These are phyloP conservation scores for Zygosaccharomyces pseudorouxii DNA, from an alignment of 805 yeast genomes.

Conservation along the genomic window DNA sequence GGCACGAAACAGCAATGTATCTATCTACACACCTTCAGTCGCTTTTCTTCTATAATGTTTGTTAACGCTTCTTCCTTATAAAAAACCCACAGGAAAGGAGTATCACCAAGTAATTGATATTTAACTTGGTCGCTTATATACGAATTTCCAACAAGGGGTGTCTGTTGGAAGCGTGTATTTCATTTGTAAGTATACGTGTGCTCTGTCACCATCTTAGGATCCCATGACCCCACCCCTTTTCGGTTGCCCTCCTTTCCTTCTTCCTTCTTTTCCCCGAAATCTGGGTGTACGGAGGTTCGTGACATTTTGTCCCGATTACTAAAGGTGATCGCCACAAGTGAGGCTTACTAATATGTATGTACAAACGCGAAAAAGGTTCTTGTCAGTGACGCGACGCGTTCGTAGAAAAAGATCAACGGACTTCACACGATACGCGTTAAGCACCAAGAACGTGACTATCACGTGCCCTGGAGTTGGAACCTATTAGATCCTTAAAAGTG, in stretches of 20 bases:
- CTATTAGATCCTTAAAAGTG: slow-evolving; percentile 3
- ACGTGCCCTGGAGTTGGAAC: neutral
- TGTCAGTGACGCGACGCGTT: neutral
- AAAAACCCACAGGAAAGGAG: too few relatives aligned
- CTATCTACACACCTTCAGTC: neutral
- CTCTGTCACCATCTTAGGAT: too few relatives aligned
- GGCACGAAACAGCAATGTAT: too few relatives aligned
- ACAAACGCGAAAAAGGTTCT: neutral
- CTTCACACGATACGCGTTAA: neutral
- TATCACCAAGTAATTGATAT: neutral
- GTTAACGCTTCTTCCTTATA: too few relatives aligned
- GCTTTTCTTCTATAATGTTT: too few relatives aligned
- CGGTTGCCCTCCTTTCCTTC: neutral
- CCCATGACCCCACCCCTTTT: neutral
- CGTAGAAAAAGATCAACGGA: too few relatives aligned
- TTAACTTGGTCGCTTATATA: neutral
- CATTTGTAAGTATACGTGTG: too few relatives aligned
- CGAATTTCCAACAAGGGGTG: too few relatives aligned
- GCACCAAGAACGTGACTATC: neutral
- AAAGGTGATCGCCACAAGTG: neutral
- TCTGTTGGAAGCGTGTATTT: too few relatives aligned
- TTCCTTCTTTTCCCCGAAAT: neutral
- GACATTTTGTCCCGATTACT: neutral
- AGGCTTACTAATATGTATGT: neutral
- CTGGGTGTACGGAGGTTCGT: neutral